Conservation (phyloP, 371 early-diverging fungal species). For the Mortierella sp. region DNA sequence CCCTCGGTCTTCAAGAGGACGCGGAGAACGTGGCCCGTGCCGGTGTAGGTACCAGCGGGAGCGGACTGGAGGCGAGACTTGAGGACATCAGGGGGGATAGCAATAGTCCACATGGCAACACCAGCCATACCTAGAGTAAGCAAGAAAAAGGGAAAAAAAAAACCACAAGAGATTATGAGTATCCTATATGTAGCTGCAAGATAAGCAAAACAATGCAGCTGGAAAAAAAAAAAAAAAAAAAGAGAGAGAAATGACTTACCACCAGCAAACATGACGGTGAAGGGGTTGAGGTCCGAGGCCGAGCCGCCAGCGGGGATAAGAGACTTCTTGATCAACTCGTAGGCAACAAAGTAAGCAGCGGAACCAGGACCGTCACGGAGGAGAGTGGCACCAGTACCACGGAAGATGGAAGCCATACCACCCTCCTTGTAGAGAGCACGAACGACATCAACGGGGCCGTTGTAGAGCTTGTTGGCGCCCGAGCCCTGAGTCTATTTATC, state of each 20-base stretch:
- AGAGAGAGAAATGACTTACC: constrained; percentile 62
- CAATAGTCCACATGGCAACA: constrained; percentile 88
- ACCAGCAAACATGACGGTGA: constrained; percentile 93
- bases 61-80: constrained; percentile 97
- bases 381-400: constrained; percentile 94
- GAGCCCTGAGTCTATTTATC: constrained; percentile 40
- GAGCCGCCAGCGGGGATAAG: constrained; percentile 80
- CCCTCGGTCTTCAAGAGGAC: constrained; percentile 91
- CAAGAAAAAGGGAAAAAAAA: neutral
- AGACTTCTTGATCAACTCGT: constrained; percentile 87
- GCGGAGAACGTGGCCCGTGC: constrained; percentile 80
- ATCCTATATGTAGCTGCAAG: constrained; percentile 28
- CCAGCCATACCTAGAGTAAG: constrained; percentile 70
- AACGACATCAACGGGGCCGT: constrained; percentile 86
- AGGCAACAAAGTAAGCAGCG: constrained; percentile 97
- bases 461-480: constrained; percentile 68
- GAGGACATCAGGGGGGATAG: constrained; percentile 95
- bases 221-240: neutral
- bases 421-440: constrained; percentile 78
- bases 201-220: constrained; percentile 30
- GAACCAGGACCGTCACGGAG: constrained; percentile 95
- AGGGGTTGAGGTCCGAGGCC: constrained; percentile 76
- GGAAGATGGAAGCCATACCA: constrained; percentile 87
- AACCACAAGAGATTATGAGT: neutral
- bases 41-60: constrained; percentile 93